phyloP scores from a whole-genome alignment of 169 alveolate species.

The Cytauxzoon felis region DNA sequence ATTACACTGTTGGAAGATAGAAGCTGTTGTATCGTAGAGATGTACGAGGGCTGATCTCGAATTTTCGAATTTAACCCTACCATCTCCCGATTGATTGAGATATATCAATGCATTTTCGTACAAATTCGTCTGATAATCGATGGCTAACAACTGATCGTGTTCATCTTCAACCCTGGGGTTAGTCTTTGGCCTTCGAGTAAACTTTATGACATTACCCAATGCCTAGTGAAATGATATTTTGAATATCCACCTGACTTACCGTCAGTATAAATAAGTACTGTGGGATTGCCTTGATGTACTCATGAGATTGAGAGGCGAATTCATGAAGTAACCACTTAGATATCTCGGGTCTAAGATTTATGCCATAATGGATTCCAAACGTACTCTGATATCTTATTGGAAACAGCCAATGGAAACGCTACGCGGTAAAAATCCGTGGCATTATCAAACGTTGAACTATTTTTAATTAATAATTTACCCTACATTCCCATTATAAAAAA shows the following conservation, averaged over 20 bases:
- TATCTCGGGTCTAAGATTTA: slow-evolving; percentile 8
- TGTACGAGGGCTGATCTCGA: slow-evolving; percentile 28
- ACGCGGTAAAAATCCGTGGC: slow-evolving; percentile 41
- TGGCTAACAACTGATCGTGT: too few species aligned
- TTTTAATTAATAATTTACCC: not conserved
- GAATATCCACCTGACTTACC: not conserved
- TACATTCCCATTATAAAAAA: not conserved
- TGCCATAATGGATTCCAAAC: not conserved
- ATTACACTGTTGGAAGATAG: slow-evolving; percentile 4
- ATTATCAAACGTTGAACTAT: slow-evolving; percentile 6
- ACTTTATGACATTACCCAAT: not conserved
- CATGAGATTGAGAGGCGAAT: slow-evolving; percentile 23
- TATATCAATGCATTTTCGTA: slow-evolving; percentile 52
- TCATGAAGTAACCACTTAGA: slow-evolving; percentile 40
- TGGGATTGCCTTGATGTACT: slow-evolving; percentile 6
- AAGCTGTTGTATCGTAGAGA: slow-evolving; percentile 25
- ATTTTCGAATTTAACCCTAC: slow-evolving; percentile 24
- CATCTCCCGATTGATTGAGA: slow-evolving; percentile 35
- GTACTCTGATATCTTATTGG: slow-evolving; percentile 20
- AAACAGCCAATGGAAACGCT: slow-evolving; percentile 31
- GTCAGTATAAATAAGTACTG: slow-evolving; percentile 52
- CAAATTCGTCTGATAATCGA: slow-evolving; percentile 29
- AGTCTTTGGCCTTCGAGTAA: not conserved
- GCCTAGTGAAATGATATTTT: not conserved
- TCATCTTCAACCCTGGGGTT: too few species aligned